Evolutionary conservation across 2,329 filamentous ascomycete species (phyloP), one percentile per base, ranked within the genome.

Genomic region (Thelonectria rubi): DNA sequence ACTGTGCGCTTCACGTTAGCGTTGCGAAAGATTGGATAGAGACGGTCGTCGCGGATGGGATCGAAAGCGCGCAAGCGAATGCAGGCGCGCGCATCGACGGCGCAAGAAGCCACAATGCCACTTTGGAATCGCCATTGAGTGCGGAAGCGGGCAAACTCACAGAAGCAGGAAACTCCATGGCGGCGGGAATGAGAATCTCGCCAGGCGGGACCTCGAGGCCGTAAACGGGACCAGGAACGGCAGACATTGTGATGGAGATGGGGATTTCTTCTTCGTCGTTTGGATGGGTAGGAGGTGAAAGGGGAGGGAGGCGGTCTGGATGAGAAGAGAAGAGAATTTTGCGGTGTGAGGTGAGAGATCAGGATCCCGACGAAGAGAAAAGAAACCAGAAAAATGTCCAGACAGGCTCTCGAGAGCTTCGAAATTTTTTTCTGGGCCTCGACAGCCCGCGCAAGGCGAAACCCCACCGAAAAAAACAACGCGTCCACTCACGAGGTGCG

Each of bases 161-260:
- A 77, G 91, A 91, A 63, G 93, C 92, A 75, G 92, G 91, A 73
- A 94, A 90, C 69, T 94, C 89, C 66, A 89, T 85, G 66, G 88
- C 83, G 60, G 92, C 93, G 69, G 92, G 90, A 72, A 97, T 88
- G 77, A 95, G 83, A 77, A 93, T 83, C 79, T 92, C 92, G 75
- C 91, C 92, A 71, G 92, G 86, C 72, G 93, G 93, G 79, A 98
- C 91, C 84, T 93, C 89, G 71, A 97, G 90, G 80, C 94, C 93
- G 78, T 95, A 99, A 77, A 98, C 85, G 77, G 91, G 92, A 79
- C 95, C 91, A 67, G 86, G 84, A 73, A 85, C 75, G 67, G 83
- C 77, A 78, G 85, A 81, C 86, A 88, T 88, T 69, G 71, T 81
- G 70, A 60, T 54, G 49, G 51, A 6, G n/a, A 48, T 24, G 48